phyloP scores from a whole-genome alignment of 768 basidiomycete genomes.

The Suillus americanus region DNA sequence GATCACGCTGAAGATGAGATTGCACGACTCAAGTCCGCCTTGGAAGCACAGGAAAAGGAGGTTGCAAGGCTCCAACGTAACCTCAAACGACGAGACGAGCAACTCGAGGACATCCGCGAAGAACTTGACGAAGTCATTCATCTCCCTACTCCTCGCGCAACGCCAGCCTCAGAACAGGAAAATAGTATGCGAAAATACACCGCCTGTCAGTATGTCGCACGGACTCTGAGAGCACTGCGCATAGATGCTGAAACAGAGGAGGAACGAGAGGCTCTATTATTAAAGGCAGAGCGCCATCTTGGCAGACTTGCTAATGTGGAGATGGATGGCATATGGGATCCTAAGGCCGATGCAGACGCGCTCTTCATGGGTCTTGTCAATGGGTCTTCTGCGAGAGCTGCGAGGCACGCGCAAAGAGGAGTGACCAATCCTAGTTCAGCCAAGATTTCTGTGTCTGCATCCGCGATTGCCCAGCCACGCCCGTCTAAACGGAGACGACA shows the following conservation, averaged over 20 bases:
- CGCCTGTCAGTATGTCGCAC: slow-evolving; percentile 10
- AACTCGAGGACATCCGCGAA: slow-evolving; percentile 1
- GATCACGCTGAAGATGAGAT: slow-evolving; percentile 5
- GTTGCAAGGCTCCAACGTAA: slow-evolving; percentile 6
- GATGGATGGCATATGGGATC: slow-evolving; percentile 12
- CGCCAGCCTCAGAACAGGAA: slow-evolving; percentile 1
- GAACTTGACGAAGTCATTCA: slow-evolving; percentile 4
- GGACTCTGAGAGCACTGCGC: slow-evolving; percentile 6
- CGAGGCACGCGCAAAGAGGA: neutral
- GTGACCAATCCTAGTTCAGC: neutral
- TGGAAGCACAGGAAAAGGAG: slow-evolving; percentile 9
- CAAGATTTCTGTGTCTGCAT: neutral
- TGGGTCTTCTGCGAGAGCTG: neutral
- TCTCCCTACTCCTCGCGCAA: neutral
- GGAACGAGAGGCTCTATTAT: slow-evolving; percentile 4
- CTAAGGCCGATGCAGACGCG: slow-evolving; percentile 4
- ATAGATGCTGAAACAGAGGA: neutral
- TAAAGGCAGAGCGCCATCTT: slow-evolving; percentile 10
- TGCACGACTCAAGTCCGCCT: neutral
- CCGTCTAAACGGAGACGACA: neutral
- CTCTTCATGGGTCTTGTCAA: slow-evolving; percentile 1
- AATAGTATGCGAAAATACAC: slow-evolving; percentile 10
- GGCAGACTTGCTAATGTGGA: slow-evolving; percentile 10
- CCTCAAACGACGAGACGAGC: slow-evolving; percentile 4
- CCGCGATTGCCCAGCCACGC: neutral